Percentiles rank a stretch among this genome's conserved stretches.
These are phyloP conservation scores for Neolentinus lepideus DNA, from an alignment of 1,284 basidiomycete species.

Conservation along the genomic window DNA sequence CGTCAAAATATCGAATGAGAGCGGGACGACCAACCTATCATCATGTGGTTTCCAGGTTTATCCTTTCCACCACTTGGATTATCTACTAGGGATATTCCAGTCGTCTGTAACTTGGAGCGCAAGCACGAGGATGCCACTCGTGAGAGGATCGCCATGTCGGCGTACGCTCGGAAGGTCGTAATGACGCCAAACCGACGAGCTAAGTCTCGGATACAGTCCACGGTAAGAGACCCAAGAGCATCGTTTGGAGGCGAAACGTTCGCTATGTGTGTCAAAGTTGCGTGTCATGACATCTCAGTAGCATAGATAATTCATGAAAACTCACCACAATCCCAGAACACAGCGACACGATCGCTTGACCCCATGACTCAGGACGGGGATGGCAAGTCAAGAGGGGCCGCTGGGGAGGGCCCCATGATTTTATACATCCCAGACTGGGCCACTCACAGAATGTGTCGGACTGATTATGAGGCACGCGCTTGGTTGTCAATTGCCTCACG, in stretches of 20 bases:
- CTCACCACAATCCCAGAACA: constrained; percentile 2
- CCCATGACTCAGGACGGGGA: neutral
- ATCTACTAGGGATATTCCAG: constrained; percentile 31
- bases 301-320: neutral
- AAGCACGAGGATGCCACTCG: neutral
- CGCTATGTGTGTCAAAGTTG: neutral
- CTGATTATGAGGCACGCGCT: no score
- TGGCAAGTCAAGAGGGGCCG: no score
- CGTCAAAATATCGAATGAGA: constrained; percentile 31
- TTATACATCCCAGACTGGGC: no score
- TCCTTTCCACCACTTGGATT: constrained; percentile 35
- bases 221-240: constrained; percentile 3
- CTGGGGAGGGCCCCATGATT: no score
- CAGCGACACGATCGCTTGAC: neutral
- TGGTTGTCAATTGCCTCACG: no score
- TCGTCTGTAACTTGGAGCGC: constrained; percentile 29
- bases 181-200: constrained; percentile 20
- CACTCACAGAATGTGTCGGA: no score
- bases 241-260: neutral
- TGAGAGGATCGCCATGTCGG: neutral
- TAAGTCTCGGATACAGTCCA: constrained; percentile 18
- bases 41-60: constrained; percentile 34
- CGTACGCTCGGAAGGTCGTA: constrained; percentile 12
- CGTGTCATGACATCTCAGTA: neutral
- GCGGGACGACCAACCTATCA: constrained; percentile 28